Evolutionary conservation across 139 green algal genomes (phyloP).

Genomic region (Chlamydomonas incerta): DNA sequence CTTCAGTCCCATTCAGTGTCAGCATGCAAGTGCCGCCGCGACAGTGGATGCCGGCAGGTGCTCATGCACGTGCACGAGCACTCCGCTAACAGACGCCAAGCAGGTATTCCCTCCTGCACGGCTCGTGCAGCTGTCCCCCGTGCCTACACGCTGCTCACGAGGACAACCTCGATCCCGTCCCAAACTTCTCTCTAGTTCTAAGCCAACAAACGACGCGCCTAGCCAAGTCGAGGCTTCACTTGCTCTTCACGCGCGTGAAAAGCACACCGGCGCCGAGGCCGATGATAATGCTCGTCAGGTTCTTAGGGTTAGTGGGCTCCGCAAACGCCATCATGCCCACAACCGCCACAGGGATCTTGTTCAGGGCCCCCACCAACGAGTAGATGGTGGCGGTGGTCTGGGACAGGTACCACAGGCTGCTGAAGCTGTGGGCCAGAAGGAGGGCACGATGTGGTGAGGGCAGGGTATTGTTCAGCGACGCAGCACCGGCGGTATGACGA

Average conservation of each 20-base stretch:
- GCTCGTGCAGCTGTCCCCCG: too few relatives aligned
- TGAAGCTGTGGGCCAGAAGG: slow-evolving; percentile 64
- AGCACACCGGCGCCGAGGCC: slow-evolving; percentile 81
- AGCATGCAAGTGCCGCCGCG: too few relatives aligned
- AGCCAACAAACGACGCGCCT: neutral
- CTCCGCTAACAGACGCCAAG: too few relatives aligned
- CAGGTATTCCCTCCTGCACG: too few relatives aligned
- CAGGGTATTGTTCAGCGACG: too few relatives aligned
- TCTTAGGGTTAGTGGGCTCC: slow-evolving; percentile 76
- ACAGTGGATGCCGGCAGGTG: too few relatives aligned
- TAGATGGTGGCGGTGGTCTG: slow-evolving; percentile 94
- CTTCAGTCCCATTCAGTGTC: too few relatives aligned
- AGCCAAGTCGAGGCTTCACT: neutral
- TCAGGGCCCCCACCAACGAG: slow-evolving; percentile 88
- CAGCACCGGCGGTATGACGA: too few relatives aligned
- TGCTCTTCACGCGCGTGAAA: slow-evolving; percentile 73
- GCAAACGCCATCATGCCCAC: slow-evolving; percentile 89
- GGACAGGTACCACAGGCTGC: slow-evolving; percentile 90
- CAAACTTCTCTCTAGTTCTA: neutral
- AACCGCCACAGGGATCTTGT: slow-evolving; percentile 93
- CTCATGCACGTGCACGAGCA: too few relatives aligned
- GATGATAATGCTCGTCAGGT: slow-evolving; percentile 84
- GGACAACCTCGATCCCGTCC: neutral
- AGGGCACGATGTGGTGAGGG: too few relatives aligned
- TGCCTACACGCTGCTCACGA: too few relatives aligned